Evolutionary conservation across 208 protist genomes (phyloP), one percentile per base, ranked within the genome.

Genomic region (Crithidia thermophila): DNA sequence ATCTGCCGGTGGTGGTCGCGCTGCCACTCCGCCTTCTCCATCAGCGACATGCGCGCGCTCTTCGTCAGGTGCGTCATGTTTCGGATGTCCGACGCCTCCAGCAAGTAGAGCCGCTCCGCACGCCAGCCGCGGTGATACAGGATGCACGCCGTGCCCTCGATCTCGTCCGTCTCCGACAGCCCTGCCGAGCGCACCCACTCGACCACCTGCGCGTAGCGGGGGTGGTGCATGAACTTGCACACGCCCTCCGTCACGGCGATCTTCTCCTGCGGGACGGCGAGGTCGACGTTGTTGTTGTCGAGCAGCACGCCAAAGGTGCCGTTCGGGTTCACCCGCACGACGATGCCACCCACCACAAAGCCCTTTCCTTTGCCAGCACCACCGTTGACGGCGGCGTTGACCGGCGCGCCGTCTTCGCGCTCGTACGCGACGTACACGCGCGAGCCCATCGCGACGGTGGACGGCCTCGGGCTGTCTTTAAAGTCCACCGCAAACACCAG

Each of bases 1-100:
- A 83, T 85, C 47, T 94, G 87, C 0, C 87, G 76, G 63, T 96
- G 87, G 47, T 94, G 85, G 46, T 96, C 90, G 31, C 87, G 82
- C 74, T 96, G 82, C 90, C 87, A 94, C 67, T 96, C 90, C 33
- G 90, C 87, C 77, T 93, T 92, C 77, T 96, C 90, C 65, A 94
- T 75, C 18, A 96, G 79, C 64, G 79, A 86, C 79, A 94, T 88
- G 25, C 90, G 85, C 21, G 84, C 80, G 53, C 75, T 83, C 68
- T 93, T 87, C 37, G 80, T 87, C 8, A 96, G 77, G 52, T 96
- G 88, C 34, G 77, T 72, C 45, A 94, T 72, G 52, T 72, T 74
- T 43, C 82, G 74, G 7, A 93, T 85, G 72, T 96, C 91, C 4
- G 74, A 64, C 16, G 77, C 75, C 52, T 93, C 87, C 3, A 96